phyloP scores from a whole-genome alignment of 2,329 filamentous ascomycete species.

The Fonsecaea pedrosoi region DNA sequence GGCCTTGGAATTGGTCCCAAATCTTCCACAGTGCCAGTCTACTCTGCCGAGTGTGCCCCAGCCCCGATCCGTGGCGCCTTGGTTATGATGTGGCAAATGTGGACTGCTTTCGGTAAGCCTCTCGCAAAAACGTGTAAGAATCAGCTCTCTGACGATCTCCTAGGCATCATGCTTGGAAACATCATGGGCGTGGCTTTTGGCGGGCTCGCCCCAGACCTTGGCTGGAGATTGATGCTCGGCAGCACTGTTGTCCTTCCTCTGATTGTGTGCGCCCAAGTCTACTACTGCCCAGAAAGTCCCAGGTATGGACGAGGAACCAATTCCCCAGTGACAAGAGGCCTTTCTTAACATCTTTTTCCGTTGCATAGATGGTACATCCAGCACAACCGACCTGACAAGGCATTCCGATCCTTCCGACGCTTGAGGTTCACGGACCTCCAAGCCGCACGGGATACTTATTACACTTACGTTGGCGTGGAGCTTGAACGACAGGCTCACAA shows the following conservation, averaged over 20 bases:
- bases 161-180: slow-evolving; percentile 54
- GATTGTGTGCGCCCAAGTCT: slow-evolving; percentile 66
- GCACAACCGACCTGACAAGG: slow-evolving; percentile 53
- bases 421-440: slow-evolving; percentile 60
- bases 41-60: slow-evolving; percentile 57
- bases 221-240: slow-evolving; percentile 74
- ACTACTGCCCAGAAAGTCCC: slow-evolving; percentile 66
- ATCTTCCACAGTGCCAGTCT: slow-evolving; percentile 55
- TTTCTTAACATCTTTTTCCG: neutral
- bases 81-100: slow-evolving; percentile 62
- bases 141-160: neutral
- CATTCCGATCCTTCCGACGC: slow-evolving; percentile 56
- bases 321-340: neutral
- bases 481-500: slow-evolving; percentile 63
- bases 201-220: slow-evolving; percentile 54
- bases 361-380: slow-evolving; percentile 50
- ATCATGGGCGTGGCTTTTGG: slow-evolving; percentile 58
- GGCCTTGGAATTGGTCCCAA: slow-evolving; percentile 53
- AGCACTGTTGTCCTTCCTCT: slow-evolving; percentile 69
- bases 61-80: slow-evolving; percentile 58
- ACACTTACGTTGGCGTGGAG: slow-evolving; percentile 64
- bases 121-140: neutral
- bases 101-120: slow-evolving; percentile 50
- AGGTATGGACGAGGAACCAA: slow-evolving; percentile 46
- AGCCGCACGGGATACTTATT: slow-evolving; percentile 64